These are phyloP conservation scores for Thalassiosira allenii DNA, from an alignment of 352 stramenopile species.

Conservation along the genomic window DNA sequence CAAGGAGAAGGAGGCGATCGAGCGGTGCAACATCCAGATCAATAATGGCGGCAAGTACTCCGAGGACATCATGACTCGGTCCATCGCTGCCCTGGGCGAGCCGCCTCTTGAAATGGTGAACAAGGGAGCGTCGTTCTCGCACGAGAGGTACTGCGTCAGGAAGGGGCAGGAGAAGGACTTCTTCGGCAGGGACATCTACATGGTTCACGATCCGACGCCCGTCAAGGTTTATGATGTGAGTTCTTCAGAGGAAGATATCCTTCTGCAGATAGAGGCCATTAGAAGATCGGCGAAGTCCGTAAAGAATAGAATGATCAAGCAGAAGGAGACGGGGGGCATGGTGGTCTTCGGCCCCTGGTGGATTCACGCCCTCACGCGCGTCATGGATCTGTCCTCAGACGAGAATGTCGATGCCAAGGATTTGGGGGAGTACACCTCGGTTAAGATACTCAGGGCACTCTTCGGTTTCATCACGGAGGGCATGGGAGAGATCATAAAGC, in stretches of 20 bases:
- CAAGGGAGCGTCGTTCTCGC: background rate
- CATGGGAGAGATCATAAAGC: constrained; percentile 37
- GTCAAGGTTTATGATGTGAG: constrained; percentile 3
- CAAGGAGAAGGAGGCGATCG: constrained; percentile 29
- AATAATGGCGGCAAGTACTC: constrained; percentile 34
- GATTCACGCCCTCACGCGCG: constrained; percentile 47
- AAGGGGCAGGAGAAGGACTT: constrained; percentile 16
- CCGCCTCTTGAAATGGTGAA: constrained; percentile 10
- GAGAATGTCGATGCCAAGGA: background rate
- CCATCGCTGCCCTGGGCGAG: constrained; percentile 18
- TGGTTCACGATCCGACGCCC: constrained; percentile 1
- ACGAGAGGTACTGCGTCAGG: constrained; percentile 33
- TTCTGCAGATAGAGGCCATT: constrained; percentile 47
- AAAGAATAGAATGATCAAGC: constrained; percentile 53
- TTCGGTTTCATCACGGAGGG: constrained; percentile 46
- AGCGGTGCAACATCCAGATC: constrained; percentile 39
- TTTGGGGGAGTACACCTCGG: constrained; percentile 38
- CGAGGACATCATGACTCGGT: constrained; percentile 22
- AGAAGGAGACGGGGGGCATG: constrained; percentile 41
- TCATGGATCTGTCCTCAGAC: constrained; percentile 37
- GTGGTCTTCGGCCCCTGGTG: constrained; percentile 60
- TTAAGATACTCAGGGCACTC: constrained; percentile 48
- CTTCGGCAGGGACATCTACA: constrained; percentile 23
- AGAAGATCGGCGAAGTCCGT: constrained; percentile 29
- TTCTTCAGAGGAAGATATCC: constrained; percentile 46